Base-by-base conservation (phyloP, 164 flowering plant genomes). In the Platanus orientalis region DNA sequence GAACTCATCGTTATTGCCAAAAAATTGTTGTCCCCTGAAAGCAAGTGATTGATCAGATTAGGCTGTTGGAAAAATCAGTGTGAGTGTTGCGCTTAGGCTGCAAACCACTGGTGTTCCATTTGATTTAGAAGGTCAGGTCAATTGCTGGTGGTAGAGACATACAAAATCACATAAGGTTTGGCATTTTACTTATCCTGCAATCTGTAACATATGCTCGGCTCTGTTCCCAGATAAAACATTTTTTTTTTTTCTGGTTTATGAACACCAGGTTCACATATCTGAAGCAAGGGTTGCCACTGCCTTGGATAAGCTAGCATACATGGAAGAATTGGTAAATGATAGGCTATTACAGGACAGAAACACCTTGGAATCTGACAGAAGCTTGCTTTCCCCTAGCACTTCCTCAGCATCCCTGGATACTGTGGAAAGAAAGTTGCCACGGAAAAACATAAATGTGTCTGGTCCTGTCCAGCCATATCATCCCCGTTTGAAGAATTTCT, bases 261-360 rank as follows among this genome's bases (percentile, higher is more conserved):
- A 51, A 65, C 23, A 48, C 68, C 81, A 94, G 99, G 96, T 94
- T 65, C 97, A 89, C 78, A 85, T 89, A 72, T 94, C 97, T 42
- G 97, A 94, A 84, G 97, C 92, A 64, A 81, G 97, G 71, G 96
- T 94, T 69, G 65, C 72, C 19, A 76, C 97, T 51, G 96, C 99
- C 72, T 70, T 94, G 70, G 97, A 89, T 79, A 91, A 89, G 83
- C 83, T 94, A 64, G 99, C 96, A 65, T 83, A 85, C 81, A 88
- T 94, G 96, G 99, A 94, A 75, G 77, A 65, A 71, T 70, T 94
- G 80, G 97, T 89, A 56, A 85, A 83, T 74, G 97, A 91, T 78
- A 84, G 78, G 71, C 72, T 91, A 54, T 69, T 94, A 54, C 88
- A 81, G 72, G 96, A 86, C 30, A 77, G 75, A 66, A 75, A 39